Base-by-base conservation (phyloP, 495 filamentous ascomycete species). In the Ascobolus immersus region DNA sequence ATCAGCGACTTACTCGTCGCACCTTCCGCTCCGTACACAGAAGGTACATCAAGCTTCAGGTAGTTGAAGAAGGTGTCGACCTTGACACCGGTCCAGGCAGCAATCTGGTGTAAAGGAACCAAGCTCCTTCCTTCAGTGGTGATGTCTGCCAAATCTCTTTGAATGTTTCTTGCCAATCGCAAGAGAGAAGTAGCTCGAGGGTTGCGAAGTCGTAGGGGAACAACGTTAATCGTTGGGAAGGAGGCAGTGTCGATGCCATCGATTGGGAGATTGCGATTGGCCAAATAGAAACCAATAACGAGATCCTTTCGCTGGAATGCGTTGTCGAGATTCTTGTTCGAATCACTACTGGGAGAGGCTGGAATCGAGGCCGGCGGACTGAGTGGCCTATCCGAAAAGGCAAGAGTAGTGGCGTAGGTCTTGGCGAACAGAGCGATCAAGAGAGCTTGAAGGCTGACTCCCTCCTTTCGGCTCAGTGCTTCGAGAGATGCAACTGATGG, bases 231-330 rank as follows among this genome's bases (percentile, higher is more conserved):
- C 2, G 62, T 67, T 19, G 64, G 64, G 11, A 3, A 47, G 36
- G 9, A 62, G 39, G 27, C 48, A 38, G 18, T 32, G 17, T 9
- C 10, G 28, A 17, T 21, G 49, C 39, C n/a, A 8, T 38, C 34
- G 21, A 61, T 43, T 0, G 55, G 48, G 5, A 59, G 51, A n/a
- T 58, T 51, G 24, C 64, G 58, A 42, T 66, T 66, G 10, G 64
- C 56, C 15, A 63, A 58, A 37, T 67, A 68, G 33, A 67, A 49
- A 21, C 63, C 64, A 32, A 68, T 54, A 1, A 62, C 48, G 11
- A 65, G 47, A 27, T 63, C 50, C 11, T 47, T 22, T 5, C 28
- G 28, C 20, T 52, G 39, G 5, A 34, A 26, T 9, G 50, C 45
- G 8, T 1, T 7, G 9, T 4, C 4, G 15, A 17, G 10, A 17